Evolutionary conservation across 768 basidiomycete species (phyloP).

Genomic region (Termitomyces sp.): DNA sequence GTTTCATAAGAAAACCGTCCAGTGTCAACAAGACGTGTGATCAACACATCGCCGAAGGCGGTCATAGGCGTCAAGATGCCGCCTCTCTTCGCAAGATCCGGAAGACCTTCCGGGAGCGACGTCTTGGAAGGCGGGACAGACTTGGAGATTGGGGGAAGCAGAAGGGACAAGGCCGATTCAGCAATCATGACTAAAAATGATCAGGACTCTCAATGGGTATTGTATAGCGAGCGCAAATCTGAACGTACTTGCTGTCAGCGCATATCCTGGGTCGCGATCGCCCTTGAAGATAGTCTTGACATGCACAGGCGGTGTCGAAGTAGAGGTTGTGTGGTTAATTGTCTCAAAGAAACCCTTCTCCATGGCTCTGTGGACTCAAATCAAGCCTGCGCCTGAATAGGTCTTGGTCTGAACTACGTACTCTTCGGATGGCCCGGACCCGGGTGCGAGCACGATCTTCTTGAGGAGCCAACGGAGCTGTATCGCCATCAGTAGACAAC

Average conservation of each 20-base stretch:
- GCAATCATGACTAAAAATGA: constrained; percentile 59
- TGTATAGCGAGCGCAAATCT: constrained; percentile 4
- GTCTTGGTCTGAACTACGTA: constrained; percentile 27
- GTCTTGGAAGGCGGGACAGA: constrained; percentile 6
- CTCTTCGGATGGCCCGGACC: constrained; percentile 62
- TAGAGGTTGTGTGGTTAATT: constrained; percentile 68
- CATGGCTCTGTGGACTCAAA: constrained; percentile 35
- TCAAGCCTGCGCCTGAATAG: neutral
- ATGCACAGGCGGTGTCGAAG: constrained; percentile 37
- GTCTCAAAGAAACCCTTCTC: constrained; percentile 55
- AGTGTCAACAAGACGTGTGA: constrained; percentile 58
- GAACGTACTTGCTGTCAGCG: constrained; percentile 46
- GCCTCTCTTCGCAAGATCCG: constrained; percentile 54
- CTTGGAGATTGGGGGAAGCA: constrained; percentile 38
- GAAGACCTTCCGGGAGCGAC: constrained; percentile 38
- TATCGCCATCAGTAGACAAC: neutral
- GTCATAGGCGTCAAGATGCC: constrained; percentile 82
- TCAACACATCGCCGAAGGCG: constrained; percentile 73
- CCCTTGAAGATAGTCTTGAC: constrained; percentile 61
- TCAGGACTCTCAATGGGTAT: neutral
- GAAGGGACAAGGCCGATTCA: constrained; percentile 72
- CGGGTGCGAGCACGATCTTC: constrained; percentile 44
- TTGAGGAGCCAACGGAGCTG: constrained; percentile 57
- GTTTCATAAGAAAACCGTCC: constrained; percentile 56
- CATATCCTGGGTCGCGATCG: constrained; percentile 76